Evolutionary conservation across 1,284 basidiomycete species (phyloP), one percentile per base, ranked within the genome.

Genomic region (Apiotrichum porosum): DNA sequence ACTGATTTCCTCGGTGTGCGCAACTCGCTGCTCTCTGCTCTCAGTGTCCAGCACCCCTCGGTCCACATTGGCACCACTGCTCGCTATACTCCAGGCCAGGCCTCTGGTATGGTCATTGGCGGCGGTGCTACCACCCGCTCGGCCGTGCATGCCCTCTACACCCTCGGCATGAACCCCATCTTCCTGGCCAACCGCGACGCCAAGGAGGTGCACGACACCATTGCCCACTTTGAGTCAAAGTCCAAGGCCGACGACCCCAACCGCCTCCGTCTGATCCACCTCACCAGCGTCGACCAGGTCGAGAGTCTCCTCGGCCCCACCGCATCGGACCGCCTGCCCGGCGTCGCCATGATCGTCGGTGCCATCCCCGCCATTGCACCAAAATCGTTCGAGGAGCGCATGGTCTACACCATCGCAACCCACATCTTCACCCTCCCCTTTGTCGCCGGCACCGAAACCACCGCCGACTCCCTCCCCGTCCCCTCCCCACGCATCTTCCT

Each of bases 111-210:
- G 26, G 26, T 28, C 26, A 28, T 28, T 28, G 32, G 32, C 32
- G 39, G 35, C 8, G 51, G 90, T 9, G 90, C 89, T 0, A 92
- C 90, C 1, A 82, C 86, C 3, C 84, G 90, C 12, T 88, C 90
- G 0, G 89, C 90, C 0, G 81, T 93, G 47, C 91, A 88, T 62
- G 87, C 89, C 1, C 74, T 93, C 36, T 79, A 83, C 50, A 73
- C 78, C 33, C 72, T 90, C 1, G 81, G 82, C 8, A 78, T 83
- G 34, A 71, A 78, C 42, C 77, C 75, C 3, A 83, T 93, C 61
- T 90, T 87, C 69, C 67, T 93, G 12, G 85, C 78, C 73, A 93
- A 93, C 72, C 80, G 89, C 9, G 38, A 59, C 31, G 42, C 38
- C 0, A 42, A 18, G 4, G 56, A 58, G 44, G 39, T 44, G 4